Conservation (phyloP, 345 rosid species). For the Angophora floribunda region DNA sequence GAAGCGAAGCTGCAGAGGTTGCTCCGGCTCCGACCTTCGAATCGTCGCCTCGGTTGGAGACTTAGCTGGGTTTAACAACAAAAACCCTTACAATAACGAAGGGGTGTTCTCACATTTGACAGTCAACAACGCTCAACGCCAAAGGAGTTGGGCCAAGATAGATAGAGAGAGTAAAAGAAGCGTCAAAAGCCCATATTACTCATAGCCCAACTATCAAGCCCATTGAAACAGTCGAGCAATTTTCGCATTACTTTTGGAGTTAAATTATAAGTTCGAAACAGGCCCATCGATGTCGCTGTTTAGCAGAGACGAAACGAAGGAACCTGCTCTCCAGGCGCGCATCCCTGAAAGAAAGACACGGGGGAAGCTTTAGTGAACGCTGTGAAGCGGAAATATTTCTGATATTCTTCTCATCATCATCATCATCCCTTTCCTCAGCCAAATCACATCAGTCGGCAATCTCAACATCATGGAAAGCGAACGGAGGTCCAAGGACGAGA, state of each 20-base stretch:
- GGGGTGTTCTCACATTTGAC: neutral
- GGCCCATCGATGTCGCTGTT: no score
- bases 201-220: neutral
- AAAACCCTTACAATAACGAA: neutral
- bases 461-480: constrained; percentile 56
- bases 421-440: neutral
- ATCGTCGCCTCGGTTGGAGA: neutral
- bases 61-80: neutral
- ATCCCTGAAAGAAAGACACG: no score
- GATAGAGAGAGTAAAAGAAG: neutral
- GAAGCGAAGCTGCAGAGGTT: neutral
- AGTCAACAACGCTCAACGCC: neutral
- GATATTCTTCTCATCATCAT: neutral
- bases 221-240: neutral
- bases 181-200: neutral
- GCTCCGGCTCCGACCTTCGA: neutral
- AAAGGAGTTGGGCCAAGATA: neutral
- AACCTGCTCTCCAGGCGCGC: neutral
- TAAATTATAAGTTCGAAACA: no score
- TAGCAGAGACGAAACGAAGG: neutral
- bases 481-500: constrained; percentile 43
- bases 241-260: neutral
- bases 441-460: neutral
- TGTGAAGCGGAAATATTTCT: neutral
- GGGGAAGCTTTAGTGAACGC: neutral